Base-by-base conservation (phyloP, 1,284 basidiomycete genomes). In the Dichomitus squalens region DNA sequence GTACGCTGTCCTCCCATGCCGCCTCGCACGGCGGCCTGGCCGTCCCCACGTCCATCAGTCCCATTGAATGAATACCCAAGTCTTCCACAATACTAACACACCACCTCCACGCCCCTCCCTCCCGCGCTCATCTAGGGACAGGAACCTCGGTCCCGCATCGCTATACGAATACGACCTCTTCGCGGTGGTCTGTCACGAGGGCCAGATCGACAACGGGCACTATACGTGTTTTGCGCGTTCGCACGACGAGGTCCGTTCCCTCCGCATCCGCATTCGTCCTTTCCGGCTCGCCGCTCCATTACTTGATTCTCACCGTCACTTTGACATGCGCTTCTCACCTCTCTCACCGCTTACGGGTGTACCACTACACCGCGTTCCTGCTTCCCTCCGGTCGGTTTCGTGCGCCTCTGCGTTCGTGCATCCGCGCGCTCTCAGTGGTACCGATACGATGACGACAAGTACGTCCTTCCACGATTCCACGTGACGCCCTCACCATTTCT, bases 401-500 rank as follows among this genome's bases (percentile, higher is more conserved):
- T 33, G 31, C 12, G 31, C 31, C 35, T 36, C 35, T 29, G 33
- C 25, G 23, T 36, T 29, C 46, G n/a, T n/a, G n/a, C n/a, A n/a
- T n/a, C n/a, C n/a, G n/a, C n/a, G 38, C 38, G 16, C 12, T 18
- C 11, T 40, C 70, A 94, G 87, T 98, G 95, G 95, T 96, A 93
- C 75, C 87, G 89, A 27, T 96, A 94, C 72, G 95, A 98, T 70
- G 95, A 98, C 67, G 95, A 96, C 69, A 96, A 93, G 90, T 92
- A 64, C 72, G 84, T 69, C 21, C 33, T 43, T 55, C 47, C 35
- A 38, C 35, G 40, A 43, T 18, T 21, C 20, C 18, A 20, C n/a
- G 34, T 25, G 27, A 23, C 33, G 29, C 33, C 16, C 20, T 25
- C 49, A 18, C 34, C 21, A 8, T 39, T 9, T 18, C 23, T 21